These are phyloP conservation scores for Trypanosoma avium DNA, from an alignment of 208 protist species.

Conservation along the genomic window DNA sequence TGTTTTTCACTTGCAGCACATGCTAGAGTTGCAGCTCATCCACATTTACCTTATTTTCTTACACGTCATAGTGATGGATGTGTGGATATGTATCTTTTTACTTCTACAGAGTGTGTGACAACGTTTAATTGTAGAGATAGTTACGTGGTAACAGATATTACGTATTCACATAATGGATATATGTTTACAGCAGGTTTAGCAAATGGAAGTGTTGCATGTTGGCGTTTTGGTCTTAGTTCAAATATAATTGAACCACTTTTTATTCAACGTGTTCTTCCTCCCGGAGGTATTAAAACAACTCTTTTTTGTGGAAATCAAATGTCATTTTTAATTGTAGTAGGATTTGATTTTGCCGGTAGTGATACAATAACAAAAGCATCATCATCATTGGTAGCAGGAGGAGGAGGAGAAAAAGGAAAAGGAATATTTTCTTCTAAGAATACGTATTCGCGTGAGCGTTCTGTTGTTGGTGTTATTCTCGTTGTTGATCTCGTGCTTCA, in stretches of 20 bases:
- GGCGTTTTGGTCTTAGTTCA: slow-evolving; percentile 52
- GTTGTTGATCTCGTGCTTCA: slow-evolving; percentile 38
- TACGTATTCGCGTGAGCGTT: neutral
- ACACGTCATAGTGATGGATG: slow-evolving; percentile 51
- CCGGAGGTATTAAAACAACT: slow-evolving; percentile 40
- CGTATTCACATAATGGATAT: slow-evolving; percentile 70
- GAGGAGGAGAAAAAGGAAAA: neutral
- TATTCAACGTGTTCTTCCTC: slow-evolving; percentile 40
- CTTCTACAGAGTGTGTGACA: slow-evolving; percentile 62
- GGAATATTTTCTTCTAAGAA: neutral
- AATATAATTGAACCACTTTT: slow-evolving; percentile 41
- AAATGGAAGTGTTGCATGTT: slow-evolving; percentile 69
- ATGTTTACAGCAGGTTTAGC: slow-evolving; percentile 66
- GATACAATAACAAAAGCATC: neutral
- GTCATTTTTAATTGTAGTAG: slow-evolving; percentile 61
- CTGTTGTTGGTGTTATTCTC: slow-evolving; percentile 27
- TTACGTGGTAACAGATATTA: slow-evolving; percentile 42
- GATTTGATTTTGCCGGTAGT: slow-evolving; percentile 40
- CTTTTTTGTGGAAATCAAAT: slow-evolving; percentile 69
- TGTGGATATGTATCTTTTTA: slow-evolving; percentile 82
- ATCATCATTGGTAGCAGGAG: neutral
- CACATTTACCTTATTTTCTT: slow-evolving; percentile 83
- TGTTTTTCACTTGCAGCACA: slow-evolving; percentile 27
- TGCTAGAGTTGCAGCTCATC: slow-evolving; percentile 55
- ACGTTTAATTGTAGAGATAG: slow-evolving; percentile 48